Percentiles rank a stretch among this genome's conserved stretches.
Evolutionary conservation across 768 basidiomycete species (phyloP).

Genomic region (Clitopilus hobsonii): DNA sequence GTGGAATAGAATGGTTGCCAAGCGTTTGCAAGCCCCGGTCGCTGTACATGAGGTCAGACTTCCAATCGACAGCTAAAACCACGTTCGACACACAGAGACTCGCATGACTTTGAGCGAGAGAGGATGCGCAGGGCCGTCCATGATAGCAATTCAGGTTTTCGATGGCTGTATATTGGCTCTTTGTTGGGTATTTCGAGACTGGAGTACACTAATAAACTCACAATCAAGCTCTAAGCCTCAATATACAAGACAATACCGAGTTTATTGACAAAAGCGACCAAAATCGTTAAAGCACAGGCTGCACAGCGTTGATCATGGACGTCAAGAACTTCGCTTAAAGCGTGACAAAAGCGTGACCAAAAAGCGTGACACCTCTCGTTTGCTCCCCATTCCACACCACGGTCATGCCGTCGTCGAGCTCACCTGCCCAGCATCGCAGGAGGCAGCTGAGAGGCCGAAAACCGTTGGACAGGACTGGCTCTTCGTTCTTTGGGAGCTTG

Average conservation of each 20-base stretch:
- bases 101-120: slow-evolving; percentile 86
- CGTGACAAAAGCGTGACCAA: slow-evolving; percentile 8
- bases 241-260: background rate
- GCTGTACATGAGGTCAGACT: slow-evolving; percentile 32
- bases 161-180: too few relatives aligned
- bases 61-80: slow-evolving; percentile 5
- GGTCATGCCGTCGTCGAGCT: slow-evolving; percentile 32
- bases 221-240: background rate
- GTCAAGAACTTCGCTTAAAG: background rate
- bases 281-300: too few relatives aligned
- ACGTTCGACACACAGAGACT: slow-evolving; percentile 61
- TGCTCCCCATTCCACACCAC: slow-evolving; percentile 24
- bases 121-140: slow-evolving; percentile 60
- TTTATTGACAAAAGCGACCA: background rate
- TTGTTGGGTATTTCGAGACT: background rate
- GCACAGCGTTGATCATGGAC: background rate
- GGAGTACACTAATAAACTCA: background rate
- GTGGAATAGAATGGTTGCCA: slow-evolving; percentile 90
- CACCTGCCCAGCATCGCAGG: slow-evolving; percentile 10
- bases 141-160: slow-evolving; percentile 13
- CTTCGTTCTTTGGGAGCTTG: slow-evolving; percentile 57
- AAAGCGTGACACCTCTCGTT: slow-evolving; percentile 19
- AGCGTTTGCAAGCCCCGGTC: slow-evolving; percentile 67
- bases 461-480: slow-evolving; percentile 45
- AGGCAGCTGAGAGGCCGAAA: slow-evolving; percentile 14